Conservation (phyloP, 179 eudicot genomes). For the Sideroxylon spinosum region DNA sequence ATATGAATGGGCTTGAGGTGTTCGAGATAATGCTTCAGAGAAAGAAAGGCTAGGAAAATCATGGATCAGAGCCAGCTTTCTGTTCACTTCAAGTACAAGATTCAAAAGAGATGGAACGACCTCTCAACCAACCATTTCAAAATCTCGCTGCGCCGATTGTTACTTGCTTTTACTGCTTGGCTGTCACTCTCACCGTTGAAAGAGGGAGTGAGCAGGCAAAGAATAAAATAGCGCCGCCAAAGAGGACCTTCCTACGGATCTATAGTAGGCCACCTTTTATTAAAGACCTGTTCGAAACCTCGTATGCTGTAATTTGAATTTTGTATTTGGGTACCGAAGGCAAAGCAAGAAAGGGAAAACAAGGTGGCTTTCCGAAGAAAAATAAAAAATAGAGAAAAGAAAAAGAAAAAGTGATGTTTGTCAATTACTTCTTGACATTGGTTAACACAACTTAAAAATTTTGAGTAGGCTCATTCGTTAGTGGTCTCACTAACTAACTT, state of each 20-base stretch:
- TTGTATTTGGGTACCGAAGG: too few species aligned
- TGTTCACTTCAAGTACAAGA: slow-evolving; percentile 10
- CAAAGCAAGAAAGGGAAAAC: too few species aligned
- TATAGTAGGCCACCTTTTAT: too few species aligned
- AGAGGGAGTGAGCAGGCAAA: slow-evolving; percentile 4
- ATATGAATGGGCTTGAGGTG: background rate
- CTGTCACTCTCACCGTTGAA: background rate
- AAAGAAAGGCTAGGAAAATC: background rate
- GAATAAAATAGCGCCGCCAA: background rate
- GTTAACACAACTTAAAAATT: too few species aligned
- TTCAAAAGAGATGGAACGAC: slow-evolving; percentile 3
- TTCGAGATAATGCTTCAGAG: background rate
- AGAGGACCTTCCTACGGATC: background rate
- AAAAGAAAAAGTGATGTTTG: too few species aligned
- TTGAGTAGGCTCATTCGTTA: too few species aligned
- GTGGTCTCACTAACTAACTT: too few species aligned
- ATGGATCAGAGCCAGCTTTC: background rate
- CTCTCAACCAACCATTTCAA: background rate
- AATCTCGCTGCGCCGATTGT: background rate
- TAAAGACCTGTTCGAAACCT: background rate
- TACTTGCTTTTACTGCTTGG: background rate
- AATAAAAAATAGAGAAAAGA: too few species aligned
- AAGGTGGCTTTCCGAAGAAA: too few species aligned
- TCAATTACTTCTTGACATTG: too few species aligned
- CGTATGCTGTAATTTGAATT: too few species aligned